Percentiles rank a stretch among this genome's conserved stretches.
Conservation (phyloP, 257 asterid genomes). For the Solanum clarkiae region DNA sequence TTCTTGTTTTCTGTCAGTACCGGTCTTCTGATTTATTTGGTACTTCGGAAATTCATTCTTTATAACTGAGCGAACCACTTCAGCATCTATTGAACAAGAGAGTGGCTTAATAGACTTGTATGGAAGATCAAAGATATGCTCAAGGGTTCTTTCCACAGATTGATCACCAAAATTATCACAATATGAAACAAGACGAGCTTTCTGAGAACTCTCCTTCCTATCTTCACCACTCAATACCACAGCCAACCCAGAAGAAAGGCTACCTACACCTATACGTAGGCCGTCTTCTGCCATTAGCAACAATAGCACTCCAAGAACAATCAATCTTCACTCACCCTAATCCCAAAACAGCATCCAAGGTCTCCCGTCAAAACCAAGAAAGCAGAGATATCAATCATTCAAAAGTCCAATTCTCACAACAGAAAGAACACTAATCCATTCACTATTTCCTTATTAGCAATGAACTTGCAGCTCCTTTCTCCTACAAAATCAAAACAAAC, state of each 20-base stretch:
- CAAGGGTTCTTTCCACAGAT: conserved; percentile 82
- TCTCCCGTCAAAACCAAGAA: background rate
- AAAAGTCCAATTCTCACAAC: conserved; percentile 2
- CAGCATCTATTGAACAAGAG: conserved; percentile 36
- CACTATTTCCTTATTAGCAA: background rate
- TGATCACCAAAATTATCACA: conserved; percentile 86
- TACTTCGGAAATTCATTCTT: conserved; percentile 40
- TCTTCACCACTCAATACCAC: conserved; percentile 56
- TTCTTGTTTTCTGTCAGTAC: conserved; percentile 23
- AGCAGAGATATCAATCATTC: conserved; percentile 9
- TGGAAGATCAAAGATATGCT: conserved; percentile 81
- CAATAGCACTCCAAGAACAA: background rate
- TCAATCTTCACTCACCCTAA: background rate
- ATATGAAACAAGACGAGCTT: conserved; percentile 56
- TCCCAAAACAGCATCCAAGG: conserved; percentile 5
- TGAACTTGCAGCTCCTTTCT: background rate
- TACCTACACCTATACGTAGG: conserved; percentile 57
- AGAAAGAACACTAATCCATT: background rate
- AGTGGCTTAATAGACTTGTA: conserved; percentile 47
- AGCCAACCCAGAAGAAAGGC: conserved; percentile 85
- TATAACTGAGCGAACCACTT: conserved; percentile 44
- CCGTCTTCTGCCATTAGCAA: conserved; percentile 77
- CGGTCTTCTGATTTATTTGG: conserved; percentile 28
- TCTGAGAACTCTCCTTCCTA: conserved; percentile 54
- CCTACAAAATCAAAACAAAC: background rate